A percentile compares a stretch with the other conserved stretches of the same genome.
These are phyloP conservation scores for Cryomyces minteri DNA, from an alignment of 495 filamentous ascomycete genomes.

Conservation along the genomic window DNA sequence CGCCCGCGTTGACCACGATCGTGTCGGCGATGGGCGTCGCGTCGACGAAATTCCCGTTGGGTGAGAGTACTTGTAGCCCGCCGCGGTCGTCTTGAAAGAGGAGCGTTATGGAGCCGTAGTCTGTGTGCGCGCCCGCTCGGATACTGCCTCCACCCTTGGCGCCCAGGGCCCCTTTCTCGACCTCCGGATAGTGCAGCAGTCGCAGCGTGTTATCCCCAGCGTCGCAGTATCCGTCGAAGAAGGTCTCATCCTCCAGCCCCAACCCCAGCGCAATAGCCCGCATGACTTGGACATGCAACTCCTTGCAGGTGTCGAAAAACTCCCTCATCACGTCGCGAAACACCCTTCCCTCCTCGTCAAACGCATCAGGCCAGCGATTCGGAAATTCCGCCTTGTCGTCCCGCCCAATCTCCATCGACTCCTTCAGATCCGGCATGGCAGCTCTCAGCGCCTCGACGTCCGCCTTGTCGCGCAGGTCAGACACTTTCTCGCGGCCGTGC, in stretches of 20 bases:
- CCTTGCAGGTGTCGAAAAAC: slow-evolving; percentile 58
- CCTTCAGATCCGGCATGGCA: slow-evolving; percentile 58
- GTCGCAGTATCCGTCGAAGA: slow-evolving; percentile 61
- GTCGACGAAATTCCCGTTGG: slow-evolving; percentile 61
- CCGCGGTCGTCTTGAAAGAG: slow-evolving; percentile 77
- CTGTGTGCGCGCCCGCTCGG: slow-evolving; percentile 69
- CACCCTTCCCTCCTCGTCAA: slow-evolving; percentile 37
- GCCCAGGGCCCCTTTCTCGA: slow-evolving; percentile 44
- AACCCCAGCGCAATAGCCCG: slow-evolving; percentile 73
- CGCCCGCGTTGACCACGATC: slow-evolving; percentile 82
- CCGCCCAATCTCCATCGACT: slow-evolving; percentile 67
- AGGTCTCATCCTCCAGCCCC: slow-evolving; percentile 47
- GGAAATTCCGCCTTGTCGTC: slow-evolving; percentile 47
- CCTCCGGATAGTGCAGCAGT: slow-evolving; percentile 74
- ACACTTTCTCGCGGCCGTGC: slow-evolving; percentile 62
- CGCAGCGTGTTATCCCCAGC: slow-evolving; percentile 71
- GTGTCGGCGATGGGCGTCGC: slow-evolving; percentile 68
- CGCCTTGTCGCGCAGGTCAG: slow-evolving; percentile 31
- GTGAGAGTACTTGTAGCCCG: slow-evolving; percentile 68
- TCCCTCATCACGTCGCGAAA: slow-evolving; percentile 56
- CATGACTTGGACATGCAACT: slow-evolving; percentile 66
- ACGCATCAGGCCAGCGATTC: slow-evolving; percentile 64
- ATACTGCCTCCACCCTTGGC: slow-evolving; percentile 44
- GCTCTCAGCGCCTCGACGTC: slow-evolving; percentile 41
- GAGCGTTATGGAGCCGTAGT: slow-evolving; percentile 72